Evolutionary conservation across 2,329 filamentous ascomycete genomes (phyloP), one percentile per base, ranked within the genome.

Genomic region (Fusarium staphyleae): DNA sequence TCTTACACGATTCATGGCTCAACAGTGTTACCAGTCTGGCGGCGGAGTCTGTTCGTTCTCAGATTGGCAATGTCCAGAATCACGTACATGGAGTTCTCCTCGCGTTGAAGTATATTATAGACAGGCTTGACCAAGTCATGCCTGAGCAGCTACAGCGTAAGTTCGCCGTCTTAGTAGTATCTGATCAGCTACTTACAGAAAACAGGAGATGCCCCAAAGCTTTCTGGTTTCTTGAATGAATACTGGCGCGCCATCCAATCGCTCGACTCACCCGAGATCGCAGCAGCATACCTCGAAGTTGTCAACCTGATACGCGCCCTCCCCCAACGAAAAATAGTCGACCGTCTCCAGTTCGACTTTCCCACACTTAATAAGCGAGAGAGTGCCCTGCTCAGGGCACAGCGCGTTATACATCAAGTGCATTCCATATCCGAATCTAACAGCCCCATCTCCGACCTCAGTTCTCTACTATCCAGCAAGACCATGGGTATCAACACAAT

Each of bases 51-150:
- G 51, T 72, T 8, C 46, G 54, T 1, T 58, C 62, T 1, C 50
- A 42, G 6, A 66, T 70, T 2, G 57, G 55, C 0, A 66, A 68
- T 7, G 72, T 73, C 2, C 74, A 78, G 35, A 88, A 89, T 56
- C 72, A 75, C 24, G 67, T 84, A 0, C 87, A 89, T 57, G 87
- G 87, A 2, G 73, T 78, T 3, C 74, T 88, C 1, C 65, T 88
- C 43, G 78, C 82, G 0, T 68, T 83, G 8, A 83, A 81, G 48
- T 84, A 82, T 57, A 72, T 86, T 2, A 66, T 87, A 24, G 82
- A 85, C 55, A 78, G 82, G 29, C 75, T 84, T 12, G 57, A 69
- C 3, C 77, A 81, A 37, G 75, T 84, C 9, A 74, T 78, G 57
- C 70, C 70, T 0, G 75, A 77, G 18, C 70, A 73, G 15, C 68